phyloP scores from a whole-genome alignment of 176 grass and related monocot genomes.

The Eleusine indica region DNA sequence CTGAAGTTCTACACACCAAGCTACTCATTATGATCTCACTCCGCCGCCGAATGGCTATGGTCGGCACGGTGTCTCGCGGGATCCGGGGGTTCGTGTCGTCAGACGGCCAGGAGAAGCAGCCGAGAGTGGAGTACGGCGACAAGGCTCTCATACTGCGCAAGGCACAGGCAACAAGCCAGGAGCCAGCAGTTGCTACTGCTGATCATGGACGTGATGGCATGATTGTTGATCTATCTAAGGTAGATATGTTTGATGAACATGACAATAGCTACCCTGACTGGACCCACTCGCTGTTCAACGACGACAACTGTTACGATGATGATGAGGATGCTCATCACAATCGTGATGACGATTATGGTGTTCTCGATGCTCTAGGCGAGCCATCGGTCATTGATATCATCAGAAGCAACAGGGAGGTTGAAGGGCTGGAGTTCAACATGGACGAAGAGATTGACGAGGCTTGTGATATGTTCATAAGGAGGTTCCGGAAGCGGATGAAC shows the following conservation, averaged over 20 bases:
- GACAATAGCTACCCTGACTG: constrained; percentile 36
- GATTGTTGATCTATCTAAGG: constrained; percentile 36
- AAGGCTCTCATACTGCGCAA: constrained; percentile 40
- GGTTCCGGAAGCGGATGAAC: constrained; percentile 64
- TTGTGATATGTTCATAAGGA: constrained; percentile 76
- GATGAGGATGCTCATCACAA: not conserved
- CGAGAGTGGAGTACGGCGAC: not conserved
- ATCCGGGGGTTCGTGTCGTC: constrained; percentile 60
- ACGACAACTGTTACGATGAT: constrained; percentile 22
- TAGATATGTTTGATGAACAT: constrained; percentile 28
- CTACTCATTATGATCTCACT: constrained; percentile 56
- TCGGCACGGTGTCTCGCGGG: constrained; percentile 52
- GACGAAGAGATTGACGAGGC: constrained; percentile 82
- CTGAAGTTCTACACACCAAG: constrained; percentile 49
- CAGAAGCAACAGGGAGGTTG: constrained; percentile 53
- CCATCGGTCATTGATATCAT: constrained; percentile 73
- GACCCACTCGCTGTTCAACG: constrained; percentile 49
- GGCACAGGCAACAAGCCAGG: not conserved
- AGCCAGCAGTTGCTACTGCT: not conserved
- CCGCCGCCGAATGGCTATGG: constrained; percentile 41
- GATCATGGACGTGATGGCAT: not conserved
- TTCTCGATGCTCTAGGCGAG: not conserved
- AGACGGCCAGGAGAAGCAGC: constrained; percentile 5
- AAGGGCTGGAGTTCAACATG: constrained; percentile 65
- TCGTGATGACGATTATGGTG: constrained; percentile 10